Evolutionary conservation across 176 grass and related monocot species (phyloP).

Genomic region (Carex pumila): DNA sequence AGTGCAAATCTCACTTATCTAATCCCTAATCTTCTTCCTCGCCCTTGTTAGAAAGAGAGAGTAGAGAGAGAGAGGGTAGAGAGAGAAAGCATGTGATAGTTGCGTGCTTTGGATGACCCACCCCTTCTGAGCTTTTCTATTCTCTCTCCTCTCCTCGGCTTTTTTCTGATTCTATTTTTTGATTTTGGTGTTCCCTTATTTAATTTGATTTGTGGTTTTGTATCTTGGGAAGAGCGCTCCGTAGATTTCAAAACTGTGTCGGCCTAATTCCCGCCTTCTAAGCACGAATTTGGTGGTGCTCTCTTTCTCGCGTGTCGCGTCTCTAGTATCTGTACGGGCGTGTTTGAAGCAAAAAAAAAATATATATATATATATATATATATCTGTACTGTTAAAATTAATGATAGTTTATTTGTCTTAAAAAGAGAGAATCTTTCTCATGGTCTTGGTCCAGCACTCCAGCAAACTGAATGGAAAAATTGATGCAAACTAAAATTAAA

Average conservation of each 20-base stretch:
- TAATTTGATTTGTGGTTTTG: not conserved
- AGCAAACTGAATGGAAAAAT: not conserved
- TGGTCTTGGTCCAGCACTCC: not conserved
- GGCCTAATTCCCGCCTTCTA: constrained; percentile 15
- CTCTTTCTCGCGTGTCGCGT: not conserved
- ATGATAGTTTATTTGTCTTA: not conserved
- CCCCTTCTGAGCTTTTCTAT: constrained; percentile 20
- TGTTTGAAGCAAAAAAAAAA: too few species aligned
- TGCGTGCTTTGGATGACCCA: constrained; percentile 19
- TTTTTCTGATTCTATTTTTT: constrained; percentile 21
- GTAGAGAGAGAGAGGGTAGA: not conserved
- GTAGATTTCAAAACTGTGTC: not conserved
- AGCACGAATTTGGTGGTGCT: not conserved
- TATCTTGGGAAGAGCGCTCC: not conserved
- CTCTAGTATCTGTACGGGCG: not conserved
- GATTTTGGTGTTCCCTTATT: constrained; percentile 4
- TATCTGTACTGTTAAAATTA: not conserved
- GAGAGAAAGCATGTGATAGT: constrained; percentile 31
- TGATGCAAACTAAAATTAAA: not conserved
- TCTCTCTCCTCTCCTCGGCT: not conserved
- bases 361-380: too few species aligned
- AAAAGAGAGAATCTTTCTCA: not conserved
- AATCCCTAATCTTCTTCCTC: not conserved
- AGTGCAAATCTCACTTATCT: not conserved
- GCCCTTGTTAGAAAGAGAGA: not conserved